Evolutionary conservation across 495 filamentous ascomycete species (phyloP).

Genomic region (Lindgomyces ingoldianus): DNA sequence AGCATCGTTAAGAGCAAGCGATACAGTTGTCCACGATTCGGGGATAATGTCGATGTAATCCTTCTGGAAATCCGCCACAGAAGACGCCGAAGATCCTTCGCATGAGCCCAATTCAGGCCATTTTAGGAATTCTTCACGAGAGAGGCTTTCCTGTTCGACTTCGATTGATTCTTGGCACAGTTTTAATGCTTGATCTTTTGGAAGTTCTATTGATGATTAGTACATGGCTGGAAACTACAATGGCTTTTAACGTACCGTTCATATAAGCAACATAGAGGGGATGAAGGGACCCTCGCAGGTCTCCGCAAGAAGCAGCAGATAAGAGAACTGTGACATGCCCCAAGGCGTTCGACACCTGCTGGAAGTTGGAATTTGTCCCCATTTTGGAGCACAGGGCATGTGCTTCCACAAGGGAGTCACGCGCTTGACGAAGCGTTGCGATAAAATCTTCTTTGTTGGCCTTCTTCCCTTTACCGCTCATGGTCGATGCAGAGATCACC

Average conservation of each 20-base stretch:
- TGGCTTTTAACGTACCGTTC: conserved; percentile 45
- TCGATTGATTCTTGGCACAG: conserved; percentile 59
- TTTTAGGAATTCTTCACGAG: conserved; percentile 43
- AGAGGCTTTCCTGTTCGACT: conserved; percentile 44
- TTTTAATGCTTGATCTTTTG: conserved; percentile 61
- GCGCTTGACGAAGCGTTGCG: conserved; percentile 61
- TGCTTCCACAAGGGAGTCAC: conserved; percentile 59
- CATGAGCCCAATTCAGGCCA: conserved; percentile 51
- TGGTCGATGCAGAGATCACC: conserved; percentile 3
- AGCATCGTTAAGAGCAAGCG: conserved; percentile 77
- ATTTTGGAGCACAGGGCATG: conserved; percentile 54
- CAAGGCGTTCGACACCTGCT: conserved; percentile 60
- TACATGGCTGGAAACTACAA: not conserved
- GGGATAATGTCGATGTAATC: conserved; percentile 84
- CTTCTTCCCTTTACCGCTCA: conserved; percentile 35
- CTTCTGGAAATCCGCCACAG: conserved; percentile 56
- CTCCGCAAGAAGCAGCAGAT: conserved; percentile 58
- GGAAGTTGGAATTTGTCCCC: conserved; percentile 51
- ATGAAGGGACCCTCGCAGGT: conserved; percentile 50
- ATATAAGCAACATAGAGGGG: conserved; percentile 59
- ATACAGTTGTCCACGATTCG: conserved; percentile 77
- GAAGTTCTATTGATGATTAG: conserved; percentile 53
- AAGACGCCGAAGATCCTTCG: conserved; percentile 49
- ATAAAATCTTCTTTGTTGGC: conserved; percentile 53
- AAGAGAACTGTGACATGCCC: conserved; percentile 65